A percentile compares a stretch with the other conserved stretches of the same genome.
phyloP scores from a whole-genome alignment of 1,284 basidiomycete genomes.

The Ceratobasidium sp. region DNA sequence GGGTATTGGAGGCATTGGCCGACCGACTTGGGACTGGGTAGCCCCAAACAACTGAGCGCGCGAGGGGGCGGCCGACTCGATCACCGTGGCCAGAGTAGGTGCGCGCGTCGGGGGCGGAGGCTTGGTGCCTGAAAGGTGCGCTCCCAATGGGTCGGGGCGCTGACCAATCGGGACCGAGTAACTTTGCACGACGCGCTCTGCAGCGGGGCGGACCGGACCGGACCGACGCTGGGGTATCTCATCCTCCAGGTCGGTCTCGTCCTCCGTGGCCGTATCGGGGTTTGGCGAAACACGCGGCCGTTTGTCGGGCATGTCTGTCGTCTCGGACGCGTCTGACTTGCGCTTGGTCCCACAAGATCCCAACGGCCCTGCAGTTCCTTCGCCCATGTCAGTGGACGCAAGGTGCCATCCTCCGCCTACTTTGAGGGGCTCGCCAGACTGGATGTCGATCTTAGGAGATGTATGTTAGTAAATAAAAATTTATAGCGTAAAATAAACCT shows the following conservation, averaged over 20 bases:
- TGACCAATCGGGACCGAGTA: neutral
- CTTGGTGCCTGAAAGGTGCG: neutral
- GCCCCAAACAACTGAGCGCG: too few species aligned
- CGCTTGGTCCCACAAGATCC: neutral
- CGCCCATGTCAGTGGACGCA: too few species aligned
- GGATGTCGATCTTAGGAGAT: neutral
- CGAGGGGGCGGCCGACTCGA: neutral
- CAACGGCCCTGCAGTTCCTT: too few species aligned
- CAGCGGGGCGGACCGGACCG: neutral
- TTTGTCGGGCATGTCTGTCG: neutral
- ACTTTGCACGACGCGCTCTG: neutral
- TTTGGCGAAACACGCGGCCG: neutral
- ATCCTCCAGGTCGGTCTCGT: neutral
- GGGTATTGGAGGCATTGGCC: neutral
- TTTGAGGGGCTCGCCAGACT: neutral
- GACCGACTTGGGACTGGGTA: neutral
- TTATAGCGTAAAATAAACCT: neutral
- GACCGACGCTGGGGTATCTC: neutral
- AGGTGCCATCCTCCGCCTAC: slow-evolving; percentile 32
- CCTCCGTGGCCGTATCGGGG: neutral
- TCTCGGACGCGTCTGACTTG: neutral
- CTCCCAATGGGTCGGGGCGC: too few species aligned
- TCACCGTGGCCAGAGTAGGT: neutral
- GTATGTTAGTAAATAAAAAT: neutral
- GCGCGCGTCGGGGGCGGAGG: neutral